These are phyloP conservation scores for Lagenaria siceraria DNA, from an alignment of 306 rosid genomes.

Conservation along the genomic window DNA sequence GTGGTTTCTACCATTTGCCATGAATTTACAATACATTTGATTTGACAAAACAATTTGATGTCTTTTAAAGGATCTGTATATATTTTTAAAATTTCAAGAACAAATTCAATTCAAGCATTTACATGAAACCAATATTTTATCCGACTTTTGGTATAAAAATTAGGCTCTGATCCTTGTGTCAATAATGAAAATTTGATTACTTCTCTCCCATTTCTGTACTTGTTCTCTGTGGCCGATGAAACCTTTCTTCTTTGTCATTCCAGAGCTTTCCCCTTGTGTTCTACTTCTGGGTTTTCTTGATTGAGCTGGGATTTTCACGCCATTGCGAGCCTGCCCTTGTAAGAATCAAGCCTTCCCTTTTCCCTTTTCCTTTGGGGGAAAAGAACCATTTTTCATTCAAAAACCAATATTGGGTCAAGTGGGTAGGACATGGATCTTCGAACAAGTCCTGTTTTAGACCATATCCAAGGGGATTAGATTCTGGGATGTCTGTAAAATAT, in stretches of 20 bases:
- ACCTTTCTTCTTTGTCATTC: not conserved
- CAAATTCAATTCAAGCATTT: not conserved
- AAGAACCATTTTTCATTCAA: not conserved
- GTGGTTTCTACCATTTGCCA: no score
- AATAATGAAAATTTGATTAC: not conserved
- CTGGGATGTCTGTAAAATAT: not conserved
- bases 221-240: not conserved
- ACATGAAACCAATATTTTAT: not conserved
- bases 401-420: not conserved
- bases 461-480: not conserved
- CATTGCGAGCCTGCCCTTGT: not conserved
- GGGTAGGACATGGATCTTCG: not conserved
- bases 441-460: not conserved
- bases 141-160: not conserved
- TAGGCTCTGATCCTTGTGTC: not conserved
- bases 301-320: conserved; percentile 2
- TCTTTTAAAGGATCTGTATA: no score
- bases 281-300: not conserved
- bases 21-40: no score
- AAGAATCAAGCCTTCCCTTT: not conserved
- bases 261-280: not conserved
- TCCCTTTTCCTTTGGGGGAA: not conserved
- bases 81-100: not conserved
- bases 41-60: no score
- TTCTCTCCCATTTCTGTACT: not conserved